phyloP scores from a whole-genome alignment of 129 eudicot species.

The Flaveria sonorensis region DNA sequence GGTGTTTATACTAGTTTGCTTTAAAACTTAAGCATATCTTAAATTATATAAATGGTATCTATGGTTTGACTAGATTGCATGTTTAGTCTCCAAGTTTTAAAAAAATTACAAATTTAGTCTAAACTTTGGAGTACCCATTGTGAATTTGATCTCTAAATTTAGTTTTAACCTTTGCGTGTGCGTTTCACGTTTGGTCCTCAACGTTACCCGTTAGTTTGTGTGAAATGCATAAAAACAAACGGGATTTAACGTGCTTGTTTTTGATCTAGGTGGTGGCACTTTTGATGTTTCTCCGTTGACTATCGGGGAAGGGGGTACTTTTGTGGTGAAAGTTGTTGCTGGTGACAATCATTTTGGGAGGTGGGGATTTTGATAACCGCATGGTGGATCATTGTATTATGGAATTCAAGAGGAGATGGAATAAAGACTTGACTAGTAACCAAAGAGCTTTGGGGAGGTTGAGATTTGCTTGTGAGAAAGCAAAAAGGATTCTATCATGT shows the following conservation, averaged over 20 bases:
- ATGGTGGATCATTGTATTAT: conserved; percentile 17
- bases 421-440: neutral
- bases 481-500: conserved; percentile 16
- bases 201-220: no score
- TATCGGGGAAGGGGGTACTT: neutral
- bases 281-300: conserved; percentile 19
- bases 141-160: no score
- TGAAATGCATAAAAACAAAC: no score
- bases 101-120: no score
- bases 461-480: conserved; percentile 22
- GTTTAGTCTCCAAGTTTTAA: no score
- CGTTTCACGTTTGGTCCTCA: no score
- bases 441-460: conserved; percentile 17
- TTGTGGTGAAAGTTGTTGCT: conserved; percentile 18
- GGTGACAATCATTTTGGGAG: conserved; percentile 27
- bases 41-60: no score
- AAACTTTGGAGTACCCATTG: no score
- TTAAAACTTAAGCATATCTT: no score
- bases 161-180: no score
- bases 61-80: no score
- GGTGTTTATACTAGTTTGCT: no score
- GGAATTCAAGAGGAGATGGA: conserved; percentile 16
- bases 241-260: neutral
- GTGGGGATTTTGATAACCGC: conserved; percentile 23
- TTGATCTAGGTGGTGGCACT: conserved; percentile 29